Evolutionary conservation across 1,284 basidiomycete genomes (phyloP).

Genomic region (Tylopilus sp.): DNA sequence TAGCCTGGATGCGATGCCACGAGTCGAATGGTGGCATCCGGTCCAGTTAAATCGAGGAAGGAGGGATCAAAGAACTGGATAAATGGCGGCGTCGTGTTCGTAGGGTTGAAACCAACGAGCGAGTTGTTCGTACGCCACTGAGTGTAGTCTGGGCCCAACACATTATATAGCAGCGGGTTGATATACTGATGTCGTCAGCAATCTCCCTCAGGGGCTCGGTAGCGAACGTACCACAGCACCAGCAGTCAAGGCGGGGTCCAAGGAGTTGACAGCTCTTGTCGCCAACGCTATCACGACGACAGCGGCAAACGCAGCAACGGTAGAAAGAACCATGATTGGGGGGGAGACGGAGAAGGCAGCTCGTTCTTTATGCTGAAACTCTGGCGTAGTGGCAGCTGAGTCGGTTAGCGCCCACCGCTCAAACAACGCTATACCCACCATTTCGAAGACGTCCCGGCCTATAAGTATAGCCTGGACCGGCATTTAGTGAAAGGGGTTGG

Average conservation of each 20-base stretch:
- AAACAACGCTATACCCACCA: background rate
- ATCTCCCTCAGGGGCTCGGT: background rate
- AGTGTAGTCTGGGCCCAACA: conserved; percentile 38
- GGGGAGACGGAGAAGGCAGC: background rate
- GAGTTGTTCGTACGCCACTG: conserved; percentile 36
- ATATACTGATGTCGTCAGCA: conserved; percentile 47
- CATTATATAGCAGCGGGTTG: conserved; percentile 41
- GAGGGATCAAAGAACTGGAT: conserved; percentile 66
- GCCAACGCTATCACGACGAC: background rate
- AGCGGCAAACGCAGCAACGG: background rate
- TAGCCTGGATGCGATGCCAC: conserved; percentile 58
- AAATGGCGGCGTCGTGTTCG: conserved; percentile 48
- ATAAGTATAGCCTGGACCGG: background rate
- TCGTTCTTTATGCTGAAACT: background rate
- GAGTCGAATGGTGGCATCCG: conserved; percentile 51
- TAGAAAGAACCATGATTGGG: conserved; percentile 1
- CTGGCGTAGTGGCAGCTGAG: background rate
- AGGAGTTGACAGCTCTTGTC: background rate
- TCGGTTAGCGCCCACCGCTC: background rate
- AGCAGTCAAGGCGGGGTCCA: conserved; percentile 9
- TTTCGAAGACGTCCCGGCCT: background rate
- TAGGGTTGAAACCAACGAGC: conserved; percentile 45
- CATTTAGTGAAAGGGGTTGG: background rate
- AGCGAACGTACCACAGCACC: conserved; percentile 18
- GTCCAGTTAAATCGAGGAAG: conserved; percentile 61